Conservation (phyloP, 1,284 basidiomycete genomes). For the Cryptococcus sp. region DNA sequence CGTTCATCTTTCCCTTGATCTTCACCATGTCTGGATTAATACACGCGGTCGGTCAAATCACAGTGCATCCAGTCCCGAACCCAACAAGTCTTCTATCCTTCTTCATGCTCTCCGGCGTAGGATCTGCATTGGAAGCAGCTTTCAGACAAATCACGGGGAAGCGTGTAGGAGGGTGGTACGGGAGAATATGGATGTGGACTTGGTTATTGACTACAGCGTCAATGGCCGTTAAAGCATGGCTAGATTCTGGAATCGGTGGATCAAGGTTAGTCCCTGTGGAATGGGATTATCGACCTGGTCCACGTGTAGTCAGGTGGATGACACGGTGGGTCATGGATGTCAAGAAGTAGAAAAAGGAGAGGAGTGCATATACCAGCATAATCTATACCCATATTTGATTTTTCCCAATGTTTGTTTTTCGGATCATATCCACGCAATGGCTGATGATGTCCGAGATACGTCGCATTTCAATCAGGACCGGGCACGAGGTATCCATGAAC, state of each 20-base stretch:
- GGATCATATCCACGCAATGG: too few relatives aligned
- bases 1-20: slow-evolving; percentile 26
- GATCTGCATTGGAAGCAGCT: slow-evolving; percentile 28
- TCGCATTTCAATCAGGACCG: too few relatives aligned
- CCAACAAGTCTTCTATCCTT: slow-evolving; percentile 25
- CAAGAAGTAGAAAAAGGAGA: not conserved
- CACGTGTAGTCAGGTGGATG: not conserved
- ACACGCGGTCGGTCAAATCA: slow-evolving; percentile 38
- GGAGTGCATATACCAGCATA: not conserved
- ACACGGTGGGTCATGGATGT: slow-evolving; percentile 1
- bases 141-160: slow-evolving; percentile 33
- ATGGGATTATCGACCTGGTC: not conserved
- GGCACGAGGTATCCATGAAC: too few relatives aligned
- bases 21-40: slow-evolving; percentile 40
- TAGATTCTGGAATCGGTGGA: slow-evolving; percentile 36
- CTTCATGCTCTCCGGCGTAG: slow-evolving; percentile 36
- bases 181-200: slow-evolving; percentile 38
- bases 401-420: too few relatives aligned
- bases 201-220: slow-evolving; percentile 23
- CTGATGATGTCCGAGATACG: too few relatives aligned
- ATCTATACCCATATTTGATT: not conserved
- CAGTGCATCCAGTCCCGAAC: slow-evolving; percentile 32
- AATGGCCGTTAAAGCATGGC: slow-evolving; percentile 28
- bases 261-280: slow-evolving; percentile 8
- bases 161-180: slow-evolving; percentile 33